Evolutionary conservation across 2,329 filamentous ascomycete species (phyloP), one percentile per base, ranked within the genome.

Genomic region (Mariannaea sp.): DNA sequence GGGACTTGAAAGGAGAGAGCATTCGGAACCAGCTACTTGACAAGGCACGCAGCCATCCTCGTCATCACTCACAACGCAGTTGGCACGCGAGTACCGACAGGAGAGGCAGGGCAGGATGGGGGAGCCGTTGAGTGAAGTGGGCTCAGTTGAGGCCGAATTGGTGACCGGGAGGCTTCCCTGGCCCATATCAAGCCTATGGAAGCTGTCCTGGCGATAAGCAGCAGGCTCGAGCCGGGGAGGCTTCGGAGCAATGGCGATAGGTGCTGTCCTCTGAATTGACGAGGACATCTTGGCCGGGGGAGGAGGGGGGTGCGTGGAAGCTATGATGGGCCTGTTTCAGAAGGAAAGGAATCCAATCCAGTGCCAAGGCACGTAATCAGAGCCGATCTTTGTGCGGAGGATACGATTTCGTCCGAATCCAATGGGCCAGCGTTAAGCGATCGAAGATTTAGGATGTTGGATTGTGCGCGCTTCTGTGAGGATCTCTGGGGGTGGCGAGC

Each of bases 41-140:
- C 90, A 95, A 58, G 90, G 80, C 58, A 90, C 81, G 72, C 90
- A 94, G 61, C 81, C 77, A 64, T 89, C 84, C 60, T 87, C 87
- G 70, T 93, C 89, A 68, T 91, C 87, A 61, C 74, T 76, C 69
- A 89, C 82, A 58, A 91, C 85, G 74, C 90, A 94, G 73, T 87
- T 87, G 66, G 84, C 84, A 70, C 89, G 88, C 61, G 88, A 83
- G 71, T 82, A 80, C 58, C 86, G 80, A 72, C 90, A 94, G 55
- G 87, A 84, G 75, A 91, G 87, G 73, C 88, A 91, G 32, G 85
- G 82, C 50, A 80, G 75, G 53, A 73, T 65, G 54, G 77, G 75
- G 46, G 76, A 73, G 54, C 72, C 68, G 57, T 70, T 67, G 52
- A 70, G 69, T 65, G 68, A 68, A 74, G 70, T 70, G 19, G 77